phyloP scores from a whole-genome alignment of 2,329 filamentous ascomycete species.

The Sphaceloma murrayae region DNA sequence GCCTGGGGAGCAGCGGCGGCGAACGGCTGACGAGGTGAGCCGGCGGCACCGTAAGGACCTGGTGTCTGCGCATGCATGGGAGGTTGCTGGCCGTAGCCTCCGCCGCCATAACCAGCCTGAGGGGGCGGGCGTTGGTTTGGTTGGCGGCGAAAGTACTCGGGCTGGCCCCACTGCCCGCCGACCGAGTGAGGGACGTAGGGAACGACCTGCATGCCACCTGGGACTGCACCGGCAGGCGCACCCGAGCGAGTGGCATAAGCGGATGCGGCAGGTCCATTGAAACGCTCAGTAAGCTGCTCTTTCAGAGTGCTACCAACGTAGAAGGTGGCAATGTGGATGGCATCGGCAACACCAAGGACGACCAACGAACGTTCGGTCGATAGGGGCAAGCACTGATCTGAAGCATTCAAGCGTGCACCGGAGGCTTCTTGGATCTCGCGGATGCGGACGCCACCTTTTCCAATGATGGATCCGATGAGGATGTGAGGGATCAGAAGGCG shows the following conservation, averaged over 20 bases:
- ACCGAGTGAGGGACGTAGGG: slow-evolving; percentile 91
- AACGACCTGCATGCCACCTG: slow-evolving; percentile 98
- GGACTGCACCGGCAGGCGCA: slow-evolving; percentile 83
- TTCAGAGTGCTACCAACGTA: slow-evolving; percentile 97
- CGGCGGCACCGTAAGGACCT: slow-evolving; percentile 63
- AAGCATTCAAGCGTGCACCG: slow-evolving; percentile 90
- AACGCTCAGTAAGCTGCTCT: slow-evolving; percentile 93
- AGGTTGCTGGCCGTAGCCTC: slow-evolving; percentile 45
- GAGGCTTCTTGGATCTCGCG: slow-evolving; percentile 98
- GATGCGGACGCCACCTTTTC: slow-evolving; percentile 90
- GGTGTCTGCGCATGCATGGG: slow-evolving; percentile 46
- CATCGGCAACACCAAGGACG: slow-evolving; percentile 93
- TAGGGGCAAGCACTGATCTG: slow-evolving; percentile 84
- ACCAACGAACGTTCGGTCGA: slow-evolving; percentile 97
- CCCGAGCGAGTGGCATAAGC: slow-evolving; percentile 94
- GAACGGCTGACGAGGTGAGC: slow-evolving; percentile 64
- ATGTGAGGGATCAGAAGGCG: slow-evolving; percentile 93
- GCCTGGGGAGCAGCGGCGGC: slow-evolving; percentile 71
- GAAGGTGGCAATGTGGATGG: slow-evolving; percentile 97
- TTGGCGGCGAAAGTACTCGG: slow-evolving; percentile 73
- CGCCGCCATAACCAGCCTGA: slow-evolving; percentile 45
- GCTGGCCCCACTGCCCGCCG: slow-evolving; percentile 83
- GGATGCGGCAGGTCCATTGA: slow-evolving; percentile 91
- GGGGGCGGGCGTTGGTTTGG: slow-evolving; percentile 65
- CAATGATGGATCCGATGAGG: slow-evolving; percentile 96